These are phyloP conservation scores for Ampelomyces quisqualis DNA, from an alignment of 2,329 filamentous ascomycete species.

Conservation along the genomic window DNA sequence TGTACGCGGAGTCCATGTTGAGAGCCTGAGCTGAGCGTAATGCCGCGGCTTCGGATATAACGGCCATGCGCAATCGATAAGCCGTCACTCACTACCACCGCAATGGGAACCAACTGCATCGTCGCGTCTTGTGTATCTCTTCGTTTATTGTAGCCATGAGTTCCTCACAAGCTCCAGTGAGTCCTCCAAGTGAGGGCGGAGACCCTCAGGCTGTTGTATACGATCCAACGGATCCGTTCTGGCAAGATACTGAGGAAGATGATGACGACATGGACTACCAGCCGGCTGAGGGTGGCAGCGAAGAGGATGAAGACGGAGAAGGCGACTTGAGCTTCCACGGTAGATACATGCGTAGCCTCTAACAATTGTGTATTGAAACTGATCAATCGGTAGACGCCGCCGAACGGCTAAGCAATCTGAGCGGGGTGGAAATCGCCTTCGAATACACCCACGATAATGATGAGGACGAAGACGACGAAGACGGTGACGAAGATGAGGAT, in stretches of 20 bases:
- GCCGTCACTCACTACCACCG: conserved; percentile 2
- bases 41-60: conserved; percentile 5
- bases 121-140: conserved; percentile 2
- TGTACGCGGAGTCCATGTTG: too few relatives aligned
- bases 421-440: conserved; percentile 46
- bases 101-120: neutral
- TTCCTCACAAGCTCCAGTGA: conserved; percentile 24
- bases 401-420: conserved; percentile 45
- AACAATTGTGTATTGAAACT: neutral
- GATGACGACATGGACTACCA: conserved; percentile 56
- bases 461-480: conserved; percentile 39
- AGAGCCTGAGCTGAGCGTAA: too few relatives aligned
- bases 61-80: conserved; percentile 4
- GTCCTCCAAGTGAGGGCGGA: conserved; percentile 28
- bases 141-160: conserved; percentile 23
- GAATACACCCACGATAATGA: conserved; percentile 45
- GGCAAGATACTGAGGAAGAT: conserved; percentile 37
- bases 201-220: conserved; percentile 31
- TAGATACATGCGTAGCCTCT: conserved; percentile 8
- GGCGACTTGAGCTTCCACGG: conserved; percentile 41
- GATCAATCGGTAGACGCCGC: conserved; percentile 39
- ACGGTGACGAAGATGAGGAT: conserved; percentile 63
- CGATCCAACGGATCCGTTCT: conserved; percentile 38
- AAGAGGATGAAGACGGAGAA: conserved; percentile 44
- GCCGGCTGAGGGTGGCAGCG: conserved; percentile 45